Conservation (phyloP, 495 filamentous ascomycete genomes). For the Aspergillus asperescens region DNA sequence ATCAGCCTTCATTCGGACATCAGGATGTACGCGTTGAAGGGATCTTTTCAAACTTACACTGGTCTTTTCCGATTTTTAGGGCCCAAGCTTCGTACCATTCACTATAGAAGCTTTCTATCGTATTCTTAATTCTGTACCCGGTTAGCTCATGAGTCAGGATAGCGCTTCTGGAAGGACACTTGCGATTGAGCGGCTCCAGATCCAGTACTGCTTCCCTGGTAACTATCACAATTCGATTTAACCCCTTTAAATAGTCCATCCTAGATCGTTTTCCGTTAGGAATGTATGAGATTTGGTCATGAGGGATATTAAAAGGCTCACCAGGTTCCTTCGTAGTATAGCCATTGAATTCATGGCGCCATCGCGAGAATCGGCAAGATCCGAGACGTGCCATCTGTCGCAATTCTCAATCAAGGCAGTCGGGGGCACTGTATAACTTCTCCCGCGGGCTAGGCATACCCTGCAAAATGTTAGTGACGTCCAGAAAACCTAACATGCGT, state of each 20-base stretch:
- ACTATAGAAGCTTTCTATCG: conserved; percentile 58
- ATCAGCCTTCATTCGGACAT: neutral
- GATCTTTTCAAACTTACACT: conserved; percentile 32
- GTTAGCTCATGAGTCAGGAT: neutral
- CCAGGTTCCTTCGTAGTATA: conserved; percentile 60
- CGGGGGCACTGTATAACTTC: conserved; percentile 60
- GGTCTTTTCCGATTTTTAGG: conserved; percentile 52
- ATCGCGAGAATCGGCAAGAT: conserved; percentile 60
- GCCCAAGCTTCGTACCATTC: conserved; percentile 59
- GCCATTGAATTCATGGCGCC: conserved; percentile 65
- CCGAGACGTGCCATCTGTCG: conserved; percentile 60
- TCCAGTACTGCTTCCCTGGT: conserved; percentile 45
- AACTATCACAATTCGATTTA: conserved; percentile 57
- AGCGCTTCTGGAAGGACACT: conserved; percentile 13
- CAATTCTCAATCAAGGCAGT: conserved; percentile 60
- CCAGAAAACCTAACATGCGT: conserved; percentile 8
- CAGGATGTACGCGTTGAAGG: neutral
- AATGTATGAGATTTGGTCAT: neutral
- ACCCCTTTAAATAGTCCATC: conserved; percentile 56
- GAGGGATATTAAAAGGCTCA: conserved; percentile 26
- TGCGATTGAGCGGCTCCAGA: conserved; percentile 53
- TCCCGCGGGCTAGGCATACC: conserved; percentile 62
- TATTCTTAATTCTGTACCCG: conserved; percentile 47
- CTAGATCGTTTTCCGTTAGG: conserved; percentile 26
- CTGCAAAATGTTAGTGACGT: conserved; percentile 26